A percentile compares a stretch with the other conserved stretches of the same genome.
Conservation (phyloP, 2,329 filamentous ascomycete genomes). For the Colletotrichum eremochloae region DNA sequence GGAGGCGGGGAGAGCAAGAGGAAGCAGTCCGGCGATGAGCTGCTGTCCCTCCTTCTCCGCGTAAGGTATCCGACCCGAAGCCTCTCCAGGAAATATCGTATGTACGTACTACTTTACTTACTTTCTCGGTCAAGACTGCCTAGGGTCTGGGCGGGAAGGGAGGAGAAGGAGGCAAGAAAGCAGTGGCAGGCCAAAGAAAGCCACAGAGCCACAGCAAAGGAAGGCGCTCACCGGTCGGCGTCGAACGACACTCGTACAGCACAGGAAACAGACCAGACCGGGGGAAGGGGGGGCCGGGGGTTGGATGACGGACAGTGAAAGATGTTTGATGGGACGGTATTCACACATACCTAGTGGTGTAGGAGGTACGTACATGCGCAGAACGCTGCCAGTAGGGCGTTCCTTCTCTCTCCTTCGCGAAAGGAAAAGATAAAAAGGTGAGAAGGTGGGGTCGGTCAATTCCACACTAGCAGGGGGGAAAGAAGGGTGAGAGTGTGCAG, state of each 20-base stretch:
- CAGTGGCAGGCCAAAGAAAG: background rate
- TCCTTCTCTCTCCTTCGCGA: slow-evolving; percentile 9
- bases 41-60: background rate
- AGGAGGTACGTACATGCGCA: background rate
- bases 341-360: too few species aligned
- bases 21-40: background rate
- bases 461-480: slow-evolving; percentile 29
- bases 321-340: slow-evolving; percentile 32
- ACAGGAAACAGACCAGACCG: slow-evolving; percentile 7
- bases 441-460: slow-evolving; percentile 1
- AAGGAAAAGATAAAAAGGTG: background rate
- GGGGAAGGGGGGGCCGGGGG: background rate
- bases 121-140: slow-evolving; percentile 7
- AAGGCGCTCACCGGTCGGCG: slow-evolving; percentile 1
- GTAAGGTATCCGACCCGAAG: background rate
- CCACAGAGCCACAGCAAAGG: slow-evolving; percentile 7
- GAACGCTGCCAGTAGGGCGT: too few species aligned
- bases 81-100: too few species aligned
- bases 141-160: background rate
- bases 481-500: too few species aligned
- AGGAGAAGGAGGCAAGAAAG: background rate
- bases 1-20: background rate
- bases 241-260: slow-evolving; percentile 5
- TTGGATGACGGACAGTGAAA: slow-evolving; percentile 27
- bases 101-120: background rate